These are phyloP conservation scores for Eucommia ulmoides DNA, from an alignment of 257 asterid genomes.

Conservation along the genomic window DNA sequence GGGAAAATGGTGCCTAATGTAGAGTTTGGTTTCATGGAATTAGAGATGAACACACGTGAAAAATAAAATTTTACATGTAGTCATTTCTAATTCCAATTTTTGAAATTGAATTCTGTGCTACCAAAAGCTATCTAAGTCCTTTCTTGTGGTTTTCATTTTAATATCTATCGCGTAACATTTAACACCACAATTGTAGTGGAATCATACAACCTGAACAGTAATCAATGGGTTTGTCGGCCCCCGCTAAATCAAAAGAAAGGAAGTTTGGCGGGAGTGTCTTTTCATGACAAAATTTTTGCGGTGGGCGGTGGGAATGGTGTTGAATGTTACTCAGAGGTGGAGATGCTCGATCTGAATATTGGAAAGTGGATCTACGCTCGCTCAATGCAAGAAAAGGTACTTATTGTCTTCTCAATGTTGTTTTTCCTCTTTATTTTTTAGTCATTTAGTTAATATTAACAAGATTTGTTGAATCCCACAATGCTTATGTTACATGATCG, in stretches of 20 bases:
- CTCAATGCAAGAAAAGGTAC: constrained; percentile 61
- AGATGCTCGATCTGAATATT: constrained; percentile 28
- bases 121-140: too few relatives aligned
- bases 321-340: constrained; percentile 56
- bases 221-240: constrained; percentile 41
- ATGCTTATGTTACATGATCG: too few relatives aligned
- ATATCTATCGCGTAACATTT: too few relatives aligned
- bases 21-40: too few relatives aligned
- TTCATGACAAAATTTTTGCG: constrained; percentile 33
- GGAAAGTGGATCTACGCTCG: constrained; percentile 47
- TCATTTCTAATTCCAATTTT: too few relatives aligned
- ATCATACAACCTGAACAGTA: constrained; percentile 36
- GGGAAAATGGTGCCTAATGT: too few relatives aligned
- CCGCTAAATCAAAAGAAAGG: constrained; percentile 38
- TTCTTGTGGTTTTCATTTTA: too few relatives aligned
- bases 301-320: constrained; percentile 62
- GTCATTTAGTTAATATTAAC: background rate
- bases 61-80: too few relatives aligned
- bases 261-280: constrained; percentile 38
- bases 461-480: background rate
- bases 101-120: too few relatives aligned
- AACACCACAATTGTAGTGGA: constrained; percentile 69
- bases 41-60: too few relatives aligned
- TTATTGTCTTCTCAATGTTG: background rate
- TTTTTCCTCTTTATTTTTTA: background rate